These are phyloP conservation scores for Geotrichum klebahnii DNA, from an alignment of 1,139 yeast genomes.

Conservation along the genomic window DNA sequence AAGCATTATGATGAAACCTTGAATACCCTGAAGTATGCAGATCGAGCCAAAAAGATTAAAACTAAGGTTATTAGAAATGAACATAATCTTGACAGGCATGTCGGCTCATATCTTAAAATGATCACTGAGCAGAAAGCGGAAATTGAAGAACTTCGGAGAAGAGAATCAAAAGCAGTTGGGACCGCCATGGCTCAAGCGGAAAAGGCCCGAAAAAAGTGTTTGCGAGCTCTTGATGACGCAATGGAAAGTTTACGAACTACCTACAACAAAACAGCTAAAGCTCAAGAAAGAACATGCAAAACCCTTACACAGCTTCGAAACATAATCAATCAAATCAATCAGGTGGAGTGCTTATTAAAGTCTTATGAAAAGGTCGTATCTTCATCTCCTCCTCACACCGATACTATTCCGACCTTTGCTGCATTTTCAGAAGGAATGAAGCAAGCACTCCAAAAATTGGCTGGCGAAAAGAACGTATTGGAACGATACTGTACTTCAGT, in stretches of 20 bases:
- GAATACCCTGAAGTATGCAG: conserved; percentile 84
- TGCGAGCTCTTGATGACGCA: conserved; percentile 29
- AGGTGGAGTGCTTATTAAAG: conserved; percentile 20
- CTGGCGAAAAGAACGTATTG: conserved; percentile 6
- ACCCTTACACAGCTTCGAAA: conserved; percentile 25
- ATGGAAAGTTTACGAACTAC: conserved; percentile 26
- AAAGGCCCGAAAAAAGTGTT: conserved; percentile 24
- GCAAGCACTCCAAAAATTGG: conserved; percentile 8
- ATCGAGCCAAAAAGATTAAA: conserved; percentile 84
- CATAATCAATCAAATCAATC: conserved; percentile 26
- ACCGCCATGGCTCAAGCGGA: conserved; percentile 28
- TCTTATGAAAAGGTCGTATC: background rate
- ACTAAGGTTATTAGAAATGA: conserved; percentile 74
- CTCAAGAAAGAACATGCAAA: conserved; percentile 24
- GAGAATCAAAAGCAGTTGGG: conserved; percentile 49
- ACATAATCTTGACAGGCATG: conserved; percentile 77
- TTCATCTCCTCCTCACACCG: background rate
- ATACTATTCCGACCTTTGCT: conserved; percentile 22
- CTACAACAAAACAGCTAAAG: conserved; percentile 24
- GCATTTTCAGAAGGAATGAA: conserved; percentile 2
- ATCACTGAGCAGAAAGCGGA: conserved; percentile 78
- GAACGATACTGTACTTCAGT: conserved; percentile 6
- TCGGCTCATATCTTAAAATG: conserved; percentile 80
- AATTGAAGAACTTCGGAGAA: conserved; percentile 60
- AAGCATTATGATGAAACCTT: conserved; percentile 87